A percentile compares a stretch with the other conserved stretches of the same genome.
phyloP scores from a whole-genome alignment of 306 rosid species.

The Vigna nakashimae region DNA sequence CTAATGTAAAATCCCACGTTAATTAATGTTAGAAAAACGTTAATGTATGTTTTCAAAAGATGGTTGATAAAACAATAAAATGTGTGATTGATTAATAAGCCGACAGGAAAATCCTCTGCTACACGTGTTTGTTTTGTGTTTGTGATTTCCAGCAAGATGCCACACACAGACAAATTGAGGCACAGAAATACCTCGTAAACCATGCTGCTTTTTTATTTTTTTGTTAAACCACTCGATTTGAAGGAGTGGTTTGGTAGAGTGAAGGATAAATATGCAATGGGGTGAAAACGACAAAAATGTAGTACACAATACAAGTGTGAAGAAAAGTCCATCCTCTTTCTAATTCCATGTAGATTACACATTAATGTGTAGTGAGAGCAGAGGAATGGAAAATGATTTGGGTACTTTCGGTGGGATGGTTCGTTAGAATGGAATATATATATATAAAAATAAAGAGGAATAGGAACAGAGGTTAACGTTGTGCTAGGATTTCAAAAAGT shows the following conservation, averaged over 20 bases:
- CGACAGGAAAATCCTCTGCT: not conserved
- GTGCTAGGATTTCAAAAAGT: slow-evolving; percentile 13
- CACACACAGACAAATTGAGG: not conserved
- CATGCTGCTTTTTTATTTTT: not conserved
- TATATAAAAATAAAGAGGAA: not conserved
- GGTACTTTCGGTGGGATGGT: slow-evolving; percentile 27
- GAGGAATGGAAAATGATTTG: not conserved
- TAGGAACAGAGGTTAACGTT: slow-evolving; percentile 1
- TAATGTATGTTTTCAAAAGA: no score
- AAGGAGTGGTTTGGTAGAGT: not conserved
- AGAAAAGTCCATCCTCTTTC: no score
- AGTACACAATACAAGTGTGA: no score
- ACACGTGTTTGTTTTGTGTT: not conserved
- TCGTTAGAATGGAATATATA: not conserved
- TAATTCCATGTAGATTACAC: no score
- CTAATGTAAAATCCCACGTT: no score
- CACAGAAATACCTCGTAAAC: not conserved
- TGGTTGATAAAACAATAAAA: no score
- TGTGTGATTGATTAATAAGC: not conserved
- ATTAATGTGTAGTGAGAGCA: not conserved
- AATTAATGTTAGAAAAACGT: no score
- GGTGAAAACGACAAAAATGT: no score
- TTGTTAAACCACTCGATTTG: not conserved
- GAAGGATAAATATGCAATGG: not conserved
- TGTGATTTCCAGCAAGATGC: slow-evolving; percentile 30